Evolutionary conservation across 2,329 filamentous ascomycete species (phyloP).

Genomic region (Aspergillus sp.): DNA sequence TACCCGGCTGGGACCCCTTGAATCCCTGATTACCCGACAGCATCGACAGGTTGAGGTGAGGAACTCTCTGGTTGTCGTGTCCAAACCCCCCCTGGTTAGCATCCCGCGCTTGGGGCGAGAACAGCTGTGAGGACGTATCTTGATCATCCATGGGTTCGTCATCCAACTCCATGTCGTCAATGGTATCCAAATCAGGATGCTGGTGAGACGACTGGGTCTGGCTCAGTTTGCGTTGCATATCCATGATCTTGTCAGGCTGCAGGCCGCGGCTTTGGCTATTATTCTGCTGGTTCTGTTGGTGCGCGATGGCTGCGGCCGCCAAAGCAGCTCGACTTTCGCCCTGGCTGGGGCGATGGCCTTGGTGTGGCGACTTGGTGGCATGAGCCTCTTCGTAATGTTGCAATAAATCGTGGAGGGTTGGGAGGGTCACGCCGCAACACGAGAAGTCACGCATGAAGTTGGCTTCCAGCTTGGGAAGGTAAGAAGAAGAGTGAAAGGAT

Average conservation of each 20-base stretch:
- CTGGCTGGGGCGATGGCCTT: constrained; percentile 42
- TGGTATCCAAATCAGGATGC: constrained; percentile 63
- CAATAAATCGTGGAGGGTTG: constrained; percentile 86
- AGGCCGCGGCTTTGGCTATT: constrained; percentile 28
- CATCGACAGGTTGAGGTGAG: constrained; percentile 73
- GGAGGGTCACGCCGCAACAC: constrained; percentile 82
- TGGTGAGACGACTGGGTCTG: constrained; percentile 25
- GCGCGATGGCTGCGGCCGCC: constrained; percentile 40
- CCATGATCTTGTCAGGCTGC: constrained; percentile 26
- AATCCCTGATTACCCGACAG: constrained; percentile 69
- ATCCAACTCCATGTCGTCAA: constrained; percentile 96
- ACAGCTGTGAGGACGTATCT: constrained; percentile 31
- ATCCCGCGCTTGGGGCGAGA: constrained; percentile 58
- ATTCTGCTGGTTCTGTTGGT: constrained; percentile 43
- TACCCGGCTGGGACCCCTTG: constrained; percentile 76
- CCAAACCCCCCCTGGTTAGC: constrained; percentile 56
- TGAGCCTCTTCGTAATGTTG: constrained; percentile 97
- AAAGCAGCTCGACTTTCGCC: constrained; percentile 45
- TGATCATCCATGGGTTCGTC: constrained; percentile 55
- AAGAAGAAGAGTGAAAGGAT: constrained; percentile 92
- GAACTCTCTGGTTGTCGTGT: constrained; percentile 47
- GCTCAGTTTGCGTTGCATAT: constrained; percentile 31
- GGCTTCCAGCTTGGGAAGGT: constrained; percentile 90
- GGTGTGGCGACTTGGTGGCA: constrained; percentile 56
- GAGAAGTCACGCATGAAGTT: constrained; percentile 97